Base-by-base conservation (phyloP, 208 protist genomes). In the Crithidia sp. region DNA sequence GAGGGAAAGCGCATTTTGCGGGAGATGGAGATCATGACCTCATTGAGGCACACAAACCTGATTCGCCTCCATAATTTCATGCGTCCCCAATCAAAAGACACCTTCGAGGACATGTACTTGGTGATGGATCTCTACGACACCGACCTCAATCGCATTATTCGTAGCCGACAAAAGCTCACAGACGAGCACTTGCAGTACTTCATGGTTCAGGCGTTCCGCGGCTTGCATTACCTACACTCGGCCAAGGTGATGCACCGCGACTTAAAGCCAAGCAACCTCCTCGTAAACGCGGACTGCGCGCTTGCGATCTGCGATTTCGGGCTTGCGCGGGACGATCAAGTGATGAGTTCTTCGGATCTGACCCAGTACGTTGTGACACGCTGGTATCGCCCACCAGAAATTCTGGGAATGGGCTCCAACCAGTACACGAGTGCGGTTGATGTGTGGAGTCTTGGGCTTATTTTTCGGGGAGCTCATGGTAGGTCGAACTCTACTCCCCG, bases 381-480 rank as follows among this genome's bases (percentile, higher is more conserved):
- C 4, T 99, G 99, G 98, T 99, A 99, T 78, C 87, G 99, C 41
- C 97, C 99, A n/a, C 99, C 99, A 16, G 99, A 99, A 79, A 88
- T 99, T 19, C 92, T 99, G 52, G 90, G 86, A 7, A 93, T 94
- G 85, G 86, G 86, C 45, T 84, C 86, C 14, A 82, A 82, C 58
- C 85, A 88, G 62, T 99, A 99, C 82, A 99, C 95, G 2, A 97
- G 91, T 41, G 87, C 97, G 7, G 98, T 99, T 17, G 97, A 98
- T 85, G 86, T 99, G 53, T 99, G 97, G 98, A 99, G 96, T 44
- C 70, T 96, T 28, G 98, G 98, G 8, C 98, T 99, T 68, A 99
- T 99, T 47, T 95, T 99, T 62, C n/a, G 99, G 97, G 2, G 99
- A 99, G 84, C 85, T 99, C 10, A 83, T 99, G 71, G 71, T 99